Base-by-base conservation (phyloP, 306 rosid species). In the Astragalus membranaceus region DNA sequence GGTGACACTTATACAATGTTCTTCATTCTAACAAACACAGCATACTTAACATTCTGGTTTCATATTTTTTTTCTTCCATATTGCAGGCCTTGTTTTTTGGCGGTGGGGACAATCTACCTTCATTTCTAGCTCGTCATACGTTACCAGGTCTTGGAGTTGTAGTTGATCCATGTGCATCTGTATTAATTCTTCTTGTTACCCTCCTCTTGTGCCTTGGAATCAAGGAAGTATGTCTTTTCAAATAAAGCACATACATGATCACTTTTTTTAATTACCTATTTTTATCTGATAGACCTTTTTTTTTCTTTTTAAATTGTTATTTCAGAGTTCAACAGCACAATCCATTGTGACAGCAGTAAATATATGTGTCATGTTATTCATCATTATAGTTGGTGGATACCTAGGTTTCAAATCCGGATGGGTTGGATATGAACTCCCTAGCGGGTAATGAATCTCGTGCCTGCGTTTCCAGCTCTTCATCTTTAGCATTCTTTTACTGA, bases 111-210 rank as follows among this genome's bases (percentile, higher is more conserved):
- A 82, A 82, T 39, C 79, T 88, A 50, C 95, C 95, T 30, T 49
- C 17, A 26, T 49, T 82, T 70, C 70, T 88, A 76, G 86, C 89
- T 72, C 88, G 86, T 14, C 91, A 84, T 52, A 82, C 86, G 61
- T 70, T 88, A 64, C 85, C 91, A 11, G 78, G 76, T 70, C 78
- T 88, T 59, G 95, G 74, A 46, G 39, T 82, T 70, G 89, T 86
- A 68, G 91, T 86, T 76, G 95, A 88, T 73, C 95, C 95, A 10
- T 86, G 86, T 71, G 95, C 95, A 67, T 85, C 95, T 17, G 78
- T 63, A 32, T 67, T 86, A 64, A 76, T 86, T 73, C 62, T 88
- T 73, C 16, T 84, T 50, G 87, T 88, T 48, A 78, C 95, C 41
- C 5, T 82, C 57, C 85, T 84, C 52, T 58, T 88, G 78, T 88